A percentile compares a stretch with the other conserved stretches of the same genome.
Evolutionary conservation across 2,329 filamentous ascomycete genomes (phyloP).

Genomic region (Ophiostoma montium): DNA sequence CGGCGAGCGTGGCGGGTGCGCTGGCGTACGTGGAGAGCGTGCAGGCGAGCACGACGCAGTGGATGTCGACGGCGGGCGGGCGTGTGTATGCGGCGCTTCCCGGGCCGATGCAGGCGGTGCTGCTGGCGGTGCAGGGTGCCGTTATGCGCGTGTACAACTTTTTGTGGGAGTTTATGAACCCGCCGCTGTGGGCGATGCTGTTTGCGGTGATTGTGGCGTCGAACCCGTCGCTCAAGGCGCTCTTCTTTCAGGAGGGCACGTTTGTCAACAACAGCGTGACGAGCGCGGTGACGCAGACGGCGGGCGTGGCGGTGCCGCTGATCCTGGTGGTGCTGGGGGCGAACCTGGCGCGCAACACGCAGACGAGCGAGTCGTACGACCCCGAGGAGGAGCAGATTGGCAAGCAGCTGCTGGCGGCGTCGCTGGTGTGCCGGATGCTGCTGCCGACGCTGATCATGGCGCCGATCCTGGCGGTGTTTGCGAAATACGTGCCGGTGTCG

Average conservation of each 20-base stretch:
- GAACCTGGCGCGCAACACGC: conserved; percentile 84
- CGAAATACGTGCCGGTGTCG: conserved; percentile 83
- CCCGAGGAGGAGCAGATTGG: conserved; percentile 55
- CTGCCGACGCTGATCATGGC: conserved; percentile 87
- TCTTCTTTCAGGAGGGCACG: conserved; percentile 81
- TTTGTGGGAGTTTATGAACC: conserved; percentile 93
- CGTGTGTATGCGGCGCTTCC: conserved; percentile 27
- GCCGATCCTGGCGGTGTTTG: conserved; percentile 69
- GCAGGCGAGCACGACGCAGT: conserved; percentile 5
- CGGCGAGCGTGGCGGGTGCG: conserved; percentile 28
- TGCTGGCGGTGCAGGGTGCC: no score
- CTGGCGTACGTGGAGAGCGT: conserved; percentile 23
- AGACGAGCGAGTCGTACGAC: conserved; percentile 51
- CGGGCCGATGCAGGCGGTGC: conserved; percentile 21
- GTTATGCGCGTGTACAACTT: conserved; percentile 42
- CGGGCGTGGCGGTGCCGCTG: conserved; percentile 81
- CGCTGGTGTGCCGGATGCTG: conserved; percentile 79
- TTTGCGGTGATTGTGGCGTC: conserved; percentile 82
- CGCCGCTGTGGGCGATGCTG: conserved; percentile 94
- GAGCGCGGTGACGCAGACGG: conserved; percentile 70
- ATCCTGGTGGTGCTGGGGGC: conserved; percentile 92
- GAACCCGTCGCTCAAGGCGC: conserved; percentile 61
- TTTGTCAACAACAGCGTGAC: conserved; percentile 91
- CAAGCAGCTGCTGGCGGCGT: conserved; percentile 71
- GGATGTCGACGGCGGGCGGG: conserved; percentile 9